Percentiles rank a stretch among this genome's conserved stretches.
These are phyloP conservation scores for Fraxinus cuspidata DNA, from an alignment of 257 asterid species.

Conservation along the genomic window DNA sequence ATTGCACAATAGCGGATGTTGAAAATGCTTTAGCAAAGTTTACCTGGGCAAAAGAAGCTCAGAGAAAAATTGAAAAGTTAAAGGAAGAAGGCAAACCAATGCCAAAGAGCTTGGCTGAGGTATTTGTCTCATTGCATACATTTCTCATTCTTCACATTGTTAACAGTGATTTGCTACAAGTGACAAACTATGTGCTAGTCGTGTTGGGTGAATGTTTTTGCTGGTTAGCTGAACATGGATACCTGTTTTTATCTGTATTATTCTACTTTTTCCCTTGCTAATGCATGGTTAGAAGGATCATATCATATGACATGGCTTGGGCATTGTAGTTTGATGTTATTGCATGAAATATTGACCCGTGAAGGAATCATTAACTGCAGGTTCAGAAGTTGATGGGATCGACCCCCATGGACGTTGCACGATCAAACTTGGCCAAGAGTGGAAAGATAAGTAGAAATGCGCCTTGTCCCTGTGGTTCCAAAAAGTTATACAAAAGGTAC, in stretches of 20 bases:
- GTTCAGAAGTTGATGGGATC: slow-evolving; percentile 87
- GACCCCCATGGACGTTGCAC: slow-evolving; percentile 81
- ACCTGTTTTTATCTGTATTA: neutral
- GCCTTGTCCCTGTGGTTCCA: slow-evolving; percentile 94
- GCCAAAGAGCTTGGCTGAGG: slow-evolving; percentile 88
- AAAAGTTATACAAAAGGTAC: slow-evolving; percentile 85
- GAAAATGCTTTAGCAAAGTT: slow-evolving; percentile 72
- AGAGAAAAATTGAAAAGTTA: slow-evolving; percentile 62
- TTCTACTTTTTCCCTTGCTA: neutral
- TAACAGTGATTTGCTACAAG: neutral
- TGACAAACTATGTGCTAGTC: neutral
- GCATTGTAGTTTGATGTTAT: neutral
- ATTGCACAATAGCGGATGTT: slow-evolving; percentile 73
- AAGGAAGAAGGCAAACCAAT: slow-evolving; percentile 83
- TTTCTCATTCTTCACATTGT: neutral
- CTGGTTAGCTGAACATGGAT: neutral
- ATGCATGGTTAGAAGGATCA: neutral
- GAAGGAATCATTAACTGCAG: slow-evolving; percentile 38
- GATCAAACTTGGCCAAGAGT: slow-evolving; percentile 77
- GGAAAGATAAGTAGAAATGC: slow-evolving; percentile 83
- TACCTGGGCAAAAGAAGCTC: slow-evolving; percentile 91
- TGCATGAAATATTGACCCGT: slow-evolving; percentile 23
- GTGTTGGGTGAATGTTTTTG: neutral
- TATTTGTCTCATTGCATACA: slow-evolving; percentile 29
- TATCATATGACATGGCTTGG: neutral